A percentile compares a stretch with the other conserved stretches of the same genome.
phyloP scores from a whole-genome alignment of 352 stramenopile species.

The Pythium chondricola region DNA sequence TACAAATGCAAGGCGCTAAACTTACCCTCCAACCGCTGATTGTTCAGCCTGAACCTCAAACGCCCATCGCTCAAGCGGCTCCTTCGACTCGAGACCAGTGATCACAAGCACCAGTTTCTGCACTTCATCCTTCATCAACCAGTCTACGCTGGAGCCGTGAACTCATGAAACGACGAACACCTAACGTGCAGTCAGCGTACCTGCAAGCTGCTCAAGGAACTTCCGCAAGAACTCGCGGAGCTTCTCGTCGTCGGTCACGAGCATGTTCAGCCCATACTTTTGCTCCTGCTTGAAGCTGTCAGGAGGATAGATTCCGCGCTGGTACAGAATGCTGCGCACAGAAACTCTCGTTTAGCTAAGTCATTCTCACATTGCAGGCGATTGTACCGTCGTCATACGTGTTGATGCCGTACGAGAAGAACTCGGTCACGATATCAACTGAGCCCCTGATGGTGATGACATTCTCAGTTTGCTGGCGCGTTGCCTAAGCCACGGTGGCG shows the following conservation, averaged over 20 bases:
- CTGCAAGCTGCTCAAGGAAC: conserved; percentile 87
- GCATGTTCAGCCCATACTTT: conserved; percentile 98
- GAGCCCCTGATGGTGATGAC: conserved; percentile 99
- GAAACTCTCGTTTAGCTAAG: neutral
- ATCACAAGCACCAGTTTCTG: conserved; percentile 98
- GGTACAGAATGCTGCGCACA: conserved; percentile 85
- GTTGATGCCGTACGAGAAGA: conserved; percentile 99
- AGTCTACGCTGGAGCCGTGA: too few relatives aligned
- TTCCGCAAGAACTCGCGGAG: conserved; percentile 94
- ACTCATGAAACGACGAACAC: neutral
- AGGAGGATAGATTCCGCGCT: conserved; percentile 97
- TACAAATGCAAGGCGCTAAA: neutral
- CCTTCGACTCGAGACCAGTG: conserved; percentile 93
- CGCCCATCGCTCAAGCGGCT: conserved; percentile 98
- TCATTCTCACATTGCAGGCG: neutral
- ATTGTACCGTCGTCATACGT: conserved; percentile 48
- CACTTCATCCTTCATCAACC: conserved; percentile 93
- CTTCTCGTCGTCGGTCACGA: conserved; percentile 96
- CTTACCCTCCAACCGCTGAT: conserved; percentile 23
- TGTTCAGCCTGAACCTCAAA: conserved; percentile 94
- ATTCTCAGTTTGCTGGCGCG: conserved; percentile 75
- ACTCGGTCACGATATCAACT: conserved; percentile 98
- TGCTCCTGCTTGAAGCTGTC: conserved; percentile 97
- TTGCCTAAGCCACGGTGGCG: conserved; percentile 34
- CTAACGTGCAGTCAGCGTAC: conserved; percentile 21